These are phyloP conservation scores for Xylaria palmicola DNA, from an alignment of 495 filamentous ascomycete genomes.

Conservation along the genomic window DNA sequence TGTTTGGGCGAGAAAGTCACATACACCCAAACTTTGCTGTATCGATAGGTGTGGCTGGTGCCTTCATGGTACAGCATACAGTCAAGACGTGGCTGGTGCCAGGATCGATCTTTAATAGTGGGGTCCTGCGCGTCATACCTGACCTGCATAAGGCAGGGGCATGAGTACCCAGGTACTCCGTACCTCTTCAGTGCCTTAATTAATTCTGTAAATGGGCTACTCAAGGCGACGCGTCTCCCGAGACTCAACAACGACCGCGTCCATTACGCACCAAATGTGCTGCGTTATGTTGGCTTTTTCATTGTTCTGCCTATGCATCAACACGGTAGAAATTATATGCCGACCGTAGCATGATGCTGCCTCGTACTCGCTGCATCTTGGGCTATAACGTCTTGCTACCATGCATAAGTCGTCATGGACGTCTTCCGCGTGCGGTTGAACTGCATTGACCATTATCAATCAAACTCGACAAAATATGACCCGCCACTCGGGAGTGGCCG, in stretches of 20 bases:
- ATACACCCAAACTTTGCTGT: too few species aligned
- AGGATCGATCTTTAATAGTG: background rate
- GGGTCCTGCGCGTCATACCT: constrained; percentile 10
- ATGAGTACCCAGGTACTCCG: too few species aligned
- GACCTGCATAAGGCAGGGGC: too few species aligned
- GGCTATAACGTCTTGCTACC: background rate
- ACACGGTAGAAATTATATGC: too few species aligned
- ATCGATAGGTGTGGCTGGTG: constrained; percentile 12
- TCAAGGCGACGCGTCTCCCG: constrained; percentile 23
- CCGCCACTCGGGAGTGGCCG: constrained; percentile 64
- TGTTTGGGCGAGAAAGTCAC: too few species aligned
- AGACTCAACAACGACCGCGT: background rate
- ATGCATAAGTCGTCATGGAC: constrained; percentile 48
- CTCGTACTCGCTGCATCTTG: background rate
- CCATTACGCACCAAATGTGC: background rate
- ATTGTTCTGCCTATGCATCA: too few species aligned
- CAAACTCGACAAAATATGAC: constrained; percentile 74
- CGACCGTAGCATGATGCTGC: background rate
- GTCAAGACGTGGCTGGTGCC: background rate
- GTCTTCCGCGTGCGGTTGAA: constrained; percentile 85
- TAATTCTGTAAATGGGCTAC: too few species aligned
- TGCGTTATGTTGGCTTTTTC: background rate
- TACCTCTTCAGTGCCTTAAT: too few species aligned
- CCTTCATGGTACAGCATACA: background rate
- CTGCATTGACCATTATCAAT: constrained; percentile 92